phyloP scores from a whole-genome alignment of 1,139 yeast species.

The Blastobotrys illinoisensis region DNA sequence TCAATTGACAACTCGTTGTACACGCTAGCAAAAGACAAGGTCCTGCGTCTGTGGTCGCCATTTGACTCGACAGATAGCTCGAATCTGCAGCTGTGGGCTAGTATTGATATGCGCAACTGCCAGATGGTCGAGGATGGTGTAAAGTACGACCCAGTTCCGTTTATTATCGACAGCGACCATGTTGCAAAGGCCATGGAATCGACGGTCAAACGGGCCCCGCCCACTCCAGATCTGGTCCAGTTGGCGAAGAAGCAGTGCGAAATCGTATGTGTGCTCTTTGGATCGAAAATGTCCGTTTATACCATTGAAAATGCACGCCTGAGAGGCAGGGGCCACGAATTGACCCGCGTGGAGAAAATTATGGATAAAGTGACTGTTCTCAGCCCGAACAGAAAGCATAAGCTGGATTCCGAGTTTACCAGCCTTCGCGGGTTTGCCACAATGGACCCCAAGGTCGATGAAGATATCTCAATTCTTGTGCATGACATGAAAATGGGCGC shows the following conservation, averaged over 20 bases:
- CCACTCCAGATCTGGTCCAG: constrained; percentile 18
- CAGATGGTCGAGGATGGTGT: constrained; percentile 11
- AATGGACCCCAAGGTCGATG: constrained; percentile 8
- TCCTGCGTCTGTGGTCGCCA: constrained; percentile 68
- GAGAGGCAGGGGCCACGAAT: constrained; percentile 7
- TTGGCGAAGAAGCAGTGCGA: constrained; percentile 10
- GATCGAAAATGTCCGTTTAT: constrained; percentile 6
- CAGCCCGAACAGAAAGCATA: not conserved
- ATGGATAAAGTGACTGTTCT: not conserved
- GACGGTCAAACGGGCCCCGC: constrained; percentile 20
- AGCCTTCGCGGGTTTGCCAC: constrained; percentile 6
- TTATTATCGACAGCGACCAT: constrained; percentile 54
- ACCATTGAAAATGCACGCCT: constrained; percentile 12
- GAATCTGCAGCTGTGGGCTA: constrained; percentile 57
- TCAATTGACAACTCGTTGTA: constrained; percentile 45
- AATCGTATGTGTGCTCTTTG: constrained; percentile 9
- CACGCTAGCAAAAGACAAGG: constrained; percentile 51
- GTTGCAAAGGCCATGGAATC: constrained; percentile 39
- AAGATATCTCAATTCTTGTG: constrained; percentile 37
- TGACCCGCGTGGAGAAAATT: constrained; percentile 3
- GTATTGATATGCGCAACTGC: constrained; percentile 34
- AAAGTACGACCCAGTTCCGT: constrained; percentile 35
- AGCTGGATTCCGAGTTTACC: not conserved
- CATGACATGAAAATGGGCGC: constrained; percentile 50
- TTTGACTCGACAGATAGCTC: constrained; percentile 40